A percentile compares a stretch with the other conserved stretches of the same genome.
phyloP scores from a whole-genome alignment of 257 asterid genomes.

The Solanum arcanum region DNA sequence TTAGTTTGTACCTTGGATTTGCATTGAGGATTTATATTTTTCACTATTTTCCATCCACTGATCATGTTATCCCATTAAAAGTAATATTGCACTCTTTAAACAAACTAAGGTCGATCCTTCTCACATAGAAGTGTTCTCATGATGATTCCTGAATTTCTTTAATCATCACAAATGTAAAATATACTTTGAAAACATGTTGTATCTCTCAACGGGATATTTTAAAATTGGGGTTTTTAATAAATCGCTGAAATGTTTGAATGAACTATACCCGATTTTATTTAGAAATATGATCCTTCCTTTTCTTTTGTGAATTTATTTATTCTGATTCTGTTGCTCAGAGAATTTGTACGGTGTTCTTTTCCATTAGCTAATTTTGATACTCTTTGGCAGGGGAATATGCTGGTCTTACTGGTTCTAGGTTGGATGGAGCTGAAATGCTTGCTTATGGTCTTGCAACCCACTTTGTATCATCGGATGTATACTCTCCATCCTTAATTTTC shows the following conservation, averaged over 20 bases:
- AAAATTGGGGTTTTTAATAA: background rate
- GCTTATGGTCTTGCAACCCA: constrained; percentile 86
- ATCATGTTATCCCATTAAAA: background rate
- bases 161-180: too few species aligned
- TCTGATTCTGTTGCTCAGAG: background rate
- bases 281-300: background rate
- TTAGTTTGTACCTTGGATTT: background rate
- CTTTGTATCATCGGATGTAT: constrained; percentile 62
- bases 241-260: background rate
- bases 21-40: background rate
- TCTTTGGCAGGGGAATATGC: constrained; percentile 69
- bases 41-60: background rate
- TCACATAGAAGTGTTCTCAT: background rate
- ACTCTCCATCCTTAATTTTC: background rate
- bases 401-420: constrained; percentile 68
- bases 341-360: background rate
- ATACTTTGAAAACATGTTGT: background rate
- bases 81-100: too few species aligned
- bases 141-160: too few species aligned
- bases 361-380: background rate
- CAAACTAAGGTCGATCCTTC: background rate
- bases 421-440: constrained; percentile 91
- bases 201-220: background rate
- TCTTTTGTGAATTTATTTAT: background rate
- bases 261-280: background rate